phyloP scores from a whole-genome alignment of 2,329 filamentous ascomycete genomes.

The Magnaporthiopsis rhizophila region DNA sequence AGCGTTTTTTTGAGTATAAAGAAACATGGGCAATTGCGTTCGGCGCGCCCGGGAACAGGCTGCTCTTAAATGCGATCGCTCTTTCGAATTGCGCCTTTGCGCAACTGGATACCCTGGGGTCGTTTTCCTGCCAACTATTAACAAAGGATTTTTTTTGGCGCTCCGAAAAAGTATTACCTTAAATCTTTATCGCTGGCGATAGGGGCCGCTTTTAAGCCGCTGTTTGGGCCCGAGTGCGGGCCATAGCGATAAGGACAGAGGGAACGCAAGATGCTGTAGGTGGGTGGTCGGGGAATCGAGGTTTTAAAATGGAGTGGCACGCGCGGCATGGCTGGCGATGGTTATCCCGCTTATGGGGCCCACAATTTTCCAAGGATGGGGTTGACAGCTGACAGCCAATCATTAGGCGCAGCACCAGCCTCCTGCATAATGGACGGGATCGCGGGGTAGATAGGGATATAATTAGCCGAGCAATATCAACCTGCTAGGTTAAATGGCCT shows the following conservation, averaged over 20 bases:
- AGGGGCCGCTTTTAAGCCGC: neutral
- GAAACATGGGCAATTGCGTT: too few relatives aligned
- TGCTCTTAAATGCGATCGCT: neutral
- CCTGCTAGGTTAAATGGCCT: too few relatives aligned
- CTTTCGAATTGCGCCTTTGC: neutral
- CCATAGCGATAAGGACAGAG: neutral
- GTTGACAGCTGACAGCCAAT: too few relatives aligned
- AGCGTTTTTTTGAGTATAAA: too few relatives aligned
- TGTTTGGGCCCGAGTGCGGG: neutral
- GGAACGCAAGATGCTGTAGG: neutral
- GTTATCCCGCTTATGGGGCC: neutral
- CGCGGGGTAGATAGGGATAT: neutral
- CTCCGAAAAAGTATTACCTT: neutral
- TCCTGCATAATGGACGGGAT: too few relatives aligned
- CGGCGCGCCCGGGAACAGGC: too few relatives aligned
- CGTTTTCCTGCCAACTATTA: neutral
- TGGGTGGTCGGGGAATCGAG: neutral
- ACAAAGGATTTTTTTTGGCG: neutral
- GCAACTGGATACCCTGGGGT: neutral
- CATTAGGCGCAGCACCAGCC: too few relatives aligned
- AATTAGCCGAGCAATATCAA: too few relatives aligned
- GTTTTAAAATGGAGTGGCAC: too few relatives aligned
- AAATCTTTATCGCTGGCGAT: neutral
- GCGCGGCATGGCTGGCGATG: too few relatives aligned
- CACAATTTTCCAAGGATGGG: neutral